Percentiles rank a stretch among this genome's conserved stretches.
Evolutionary conservation across 345 rosid species (phyloP).

Genomic region (Gossypium rotundifolium): DNA sequence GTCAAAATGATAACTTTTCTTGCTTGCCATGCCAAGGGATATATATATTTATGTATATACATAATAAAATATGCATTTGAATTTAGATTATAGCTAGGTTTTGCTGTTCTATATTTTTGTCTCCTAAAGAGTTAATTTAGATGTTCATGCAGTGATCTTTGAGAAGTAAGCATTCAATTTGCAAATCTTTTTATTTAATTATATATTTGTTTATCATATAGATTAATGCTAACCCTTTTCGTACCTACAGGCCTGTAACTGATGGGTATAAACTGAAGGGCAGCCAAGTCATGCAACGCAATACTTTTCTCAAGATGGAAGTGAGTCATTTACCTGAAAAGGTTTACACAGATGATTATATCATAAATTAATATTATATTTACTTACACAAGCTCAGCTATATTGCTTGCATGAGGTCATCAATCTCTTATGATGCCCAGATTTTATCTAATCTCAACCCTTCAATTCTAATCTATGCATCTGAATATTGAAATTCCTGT

Average conservation of each 20-base stretch:
- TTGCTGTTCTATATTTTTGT: background rate
- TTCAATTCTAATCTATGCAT: background rate
- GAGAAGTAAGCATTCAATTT: too few species aligned
- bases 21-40: background rate
- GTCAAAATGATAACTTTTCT: background rate
- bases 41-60: background rate
- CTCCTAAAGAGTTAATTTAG: too few species aligned
- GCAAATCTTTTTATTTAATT: too few species aligned
- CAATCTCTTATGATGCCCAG: background rate
- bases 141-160: too few species aligned
- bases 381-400: background rate
- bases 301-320: background rate
- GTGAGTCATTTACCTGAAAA: background rate
- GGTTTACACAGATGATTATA: background rate
- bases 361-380: too few species aligned
- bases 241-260: background rate
- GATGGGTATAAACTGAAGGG: background rate
- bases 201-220: too few species aligned
- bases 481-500: background rate
- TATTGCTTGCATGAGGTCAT: slow-evolving; percentile 2
- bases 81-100: background rate
- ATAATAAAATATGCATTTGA: background rate
- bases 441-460: background rate
- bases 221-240: background rate
- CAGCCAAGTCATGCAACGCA: background rate